phyloP scores from a whole-genome alignment of 805 yeast species.

The Phaffomyces opuntiae region DNA sequence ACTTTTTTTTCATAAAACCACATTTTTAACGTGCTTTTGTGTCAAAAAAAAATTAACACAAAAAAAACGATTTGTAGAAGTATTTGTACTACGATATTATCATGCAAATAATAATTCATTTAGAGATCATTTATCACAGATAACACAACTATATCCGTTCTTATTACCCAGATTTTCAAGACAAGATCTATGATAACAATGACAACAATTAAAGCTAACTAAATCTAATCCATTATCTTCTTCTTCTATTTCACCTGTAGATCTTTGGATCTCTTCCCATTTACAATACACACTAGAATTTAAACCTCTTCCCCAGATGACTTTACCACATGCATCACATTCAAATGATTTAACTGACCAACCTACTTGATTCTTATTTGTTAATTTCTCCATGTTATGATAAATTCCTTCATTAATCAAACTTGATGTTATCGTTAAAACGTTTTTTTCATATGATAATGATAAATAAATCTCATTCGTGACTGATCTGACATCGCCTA shows the following conservation, averaged over 20 bases:
- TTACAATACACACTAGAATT: slow-evolving; percentile 40
- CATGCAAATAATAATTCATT: not conserved
- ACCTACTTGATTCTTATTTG: slow-evolving; percentile 43
- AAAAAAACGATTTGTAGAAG: too few species aligned
- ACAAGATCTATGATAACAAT: slow-evolving; percentile 58
- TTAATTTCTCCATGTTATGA: slow-evolving; percentile 36
- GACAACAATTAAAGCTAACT: slow-evolving; percentile 57
- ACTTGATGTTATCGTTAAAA: slow-evolving; percentile 42
- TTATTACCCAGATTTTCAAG: slow-evolving; percentile 39
- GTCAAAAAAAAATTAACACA: not conserved
- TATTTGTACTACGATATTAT: too few species aligned
- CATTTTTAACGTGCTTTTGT: not conserved
- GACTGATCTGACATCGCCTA: slow-evolving; percentile 53
- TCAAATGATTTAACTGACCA: slow-evolving; percentile 51
- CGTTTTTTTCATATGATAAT: slow-evolving; percentile 54
- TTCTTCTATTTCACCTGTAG: not conserved
- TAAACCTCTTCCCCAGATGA: slow-evolving; percentile 62
- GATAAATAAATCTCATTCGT: slow-evolving; percentile 58
- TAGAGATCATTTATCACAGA: slow-evolving; percentile 26
- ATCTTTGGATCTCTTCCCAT: slow-evolving; percentile 45
- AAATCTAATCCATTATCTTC: slow-evolving; percentile 24
- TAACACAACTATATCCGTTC: slow-evolving; percentile 28
- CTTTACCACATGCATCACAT: slow-evolving; percentile 74
- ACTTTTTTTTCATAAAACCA: not conserved
- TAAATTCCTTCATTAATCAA: slow-evolving; percentile 53